Percentiles rank a stretch among this genome's conserved stretches.
phyloP scores from a whole-genome alignment of 2,329 filamentous ascomycete species.

The Exophiala aquamarina region DNA sequence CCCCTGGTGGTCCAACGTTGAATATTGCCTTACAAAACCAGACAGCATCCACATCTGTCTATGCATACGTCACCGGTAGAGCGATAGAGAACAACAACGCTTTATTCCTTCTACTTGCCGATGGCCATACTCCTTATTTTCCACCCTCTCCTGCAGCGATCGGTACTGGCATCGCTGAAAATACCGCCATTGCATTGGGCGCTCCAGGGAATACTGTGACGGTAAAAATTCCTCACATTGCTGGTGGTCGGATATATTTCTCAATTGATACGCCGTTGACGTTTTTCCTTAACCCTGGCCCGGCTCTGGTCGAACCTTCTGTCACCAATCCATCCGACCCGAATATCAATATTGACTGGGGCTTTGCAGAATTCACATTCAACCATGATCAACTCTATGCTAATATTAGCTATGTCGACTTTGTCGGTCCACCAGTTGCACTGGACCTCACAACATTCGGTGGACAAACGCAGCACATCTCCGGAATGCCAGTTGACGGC shows the following conservation, averaged over 20 bases:
- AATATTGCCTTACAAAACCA: conserved; percentile 66
- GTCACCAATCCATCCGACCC: conserved; percentile 65
- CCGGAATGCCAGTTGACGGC: conserved; percentile 59
- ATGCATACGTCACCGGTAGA: conserved; percentile 70
- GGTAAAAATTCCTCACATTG: conserved; percentile 68
- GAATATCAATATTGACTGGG: conserved; percentile 64
- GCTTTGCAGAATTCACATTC: conserved; percentile 69
- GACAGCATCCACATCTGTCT: conserved; percentile 60
- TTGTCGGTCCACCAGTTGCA: conserved; percentile 64
- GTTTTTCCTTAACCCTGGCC: conserved; percentile 70
- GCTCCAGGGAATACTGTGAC: conserved; percentile 58
- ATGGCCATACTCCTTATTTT: conserved; percentile 66
- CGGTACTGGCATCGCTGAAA: conserved; percentile 37
- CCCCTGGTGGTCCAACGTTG: conserved; percentile 44
- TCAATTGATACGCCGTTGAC: conserved; percentile 59
- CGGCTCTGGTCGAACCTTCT: conserved; percentile 72
- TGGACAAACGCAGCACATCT: conserved; percentile 51
- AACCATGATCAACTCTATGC: conserved; percentile 62
- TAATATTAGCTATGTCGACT: conserved; percentile 75
- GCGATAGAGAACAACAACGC: conserved; percentile 60
- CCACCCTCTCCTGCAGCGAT: conserved; percentile 58
- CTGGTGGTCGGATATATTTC: conserved; percentile 73
- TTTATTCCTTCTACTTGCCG: conserved; percentile 63
- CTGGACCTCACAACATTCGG: conserved; percentile 48
- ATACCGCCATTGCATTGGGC: conserved; percentile 66